Percentiles rank a stretch among this genome's conserved stretches.
Evolutionary conservation across 495 filamentous ascomycete genomes (phyloP).

Genomic region (Entonaema liquescens): DNA sequence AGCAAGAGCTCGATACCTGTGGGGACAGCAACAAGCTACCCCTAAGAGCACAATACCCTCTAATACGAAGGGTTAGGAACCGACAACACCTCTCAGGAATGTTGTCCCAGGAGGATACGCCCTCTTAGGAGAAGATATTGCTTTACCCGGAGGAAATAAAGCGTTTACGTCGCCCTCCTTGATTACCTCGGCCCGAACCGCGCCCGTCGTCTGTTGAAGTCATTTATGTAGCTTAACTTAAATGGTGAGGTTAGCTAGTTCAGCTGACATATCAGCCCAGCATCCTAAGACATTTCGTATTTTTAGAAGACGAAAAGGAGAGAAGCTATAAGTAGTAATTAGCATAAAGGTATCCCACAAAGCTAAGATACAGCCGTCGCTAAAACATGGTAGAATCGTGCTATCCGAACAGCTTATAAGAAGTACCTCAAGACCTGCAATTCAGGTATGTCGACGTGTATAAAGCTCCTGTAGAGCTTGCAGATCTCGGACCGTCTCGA

Average conservation of each 20-base stretch:
- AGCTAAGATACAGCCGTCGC: not conserved
- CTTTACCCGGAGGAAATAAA: not conserved
- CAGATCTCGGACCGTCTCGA: not conserved
- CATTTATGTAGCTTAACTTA: conserved; percentile 7
- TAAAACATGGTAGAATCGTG: conserved; percentile 1
- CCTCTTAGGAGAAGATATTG: not conserved
- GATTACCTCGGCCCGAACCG: not conserved
- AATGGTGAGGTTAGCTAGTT: conserved; percentile 19
- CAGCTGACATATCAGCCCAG: not conserved
- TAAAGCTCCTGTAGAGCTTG: not conserved
- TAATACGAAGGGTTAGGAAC: conserved; percentile 27
- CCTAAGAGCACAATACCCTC: conserved; percentile 6
- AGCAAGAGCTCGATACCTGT: conserved; percentile 24
- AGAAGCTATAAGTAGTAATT: not conserved
- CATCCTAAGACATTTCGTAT: conserved; percentile 1
- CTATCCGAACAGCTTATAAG: conserved; percentile 1
- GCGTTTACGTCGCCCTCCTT: not conserved
- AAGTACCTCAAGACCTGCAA: not conserved
- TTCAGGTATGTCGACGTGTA: not conserved
- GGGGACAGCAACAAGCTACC: conserved; percentile 2
- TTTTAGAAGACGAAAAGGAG: not conserved
- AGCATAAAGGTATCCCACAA: not conserved
- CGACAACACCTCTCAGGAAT: not conserved
- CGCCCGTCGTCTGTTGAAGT: not conserved
- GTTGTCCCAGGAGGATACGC: not conserved